Conservation (phyloP, 2,329 filamentous ascomycete species). For the Colletotrichum orbiculare region DNA sequence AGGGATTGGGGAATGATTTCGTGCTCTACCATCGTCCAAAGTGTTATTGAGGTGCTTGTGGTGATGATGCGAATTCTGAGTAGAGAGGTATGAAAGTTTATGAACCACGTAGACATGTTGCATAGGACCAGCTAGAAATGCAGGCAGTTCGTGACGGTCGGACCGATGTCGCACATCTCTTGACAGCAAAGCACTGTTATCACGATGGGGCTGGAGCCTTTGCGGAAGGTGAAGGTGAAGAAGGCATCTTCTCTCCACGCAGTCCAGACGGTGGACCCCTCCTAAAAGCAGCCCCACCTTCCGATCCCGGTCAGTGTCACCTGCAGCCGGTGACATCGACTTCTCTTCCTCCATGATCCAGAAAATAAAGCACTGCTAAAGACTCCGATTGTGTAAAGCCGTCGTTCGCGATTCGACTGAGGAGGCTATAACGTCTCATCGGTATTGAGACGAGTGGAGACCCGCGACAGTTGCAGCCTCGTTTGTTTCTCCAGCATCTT, state of each 20-base stretch:
- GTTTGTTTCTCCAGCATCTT: not conserved
- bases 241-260: not conserved
- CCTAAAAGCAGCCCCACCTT: slow-evolving; percentile 29
- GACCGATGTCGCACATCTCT: no score
- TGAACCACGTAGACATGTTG: no score
- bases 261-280: slow-evolving; percentile 8
- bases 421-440: not conserved
- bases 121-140: no score
- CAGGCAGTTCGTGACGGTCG: no score
- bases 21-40: not conserved
- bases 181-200: no score
- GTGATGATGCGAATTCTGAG: not conserved
- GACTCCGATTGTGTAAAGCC: no score
- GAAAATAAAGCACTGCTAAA: not conserved
- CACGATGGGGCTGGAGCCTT: no score
- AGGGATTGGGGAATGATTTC: slow-evolving; percentile 25
- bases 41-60: not conserved
- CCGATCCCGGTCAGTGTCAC: slow-evolving; percentile 3
- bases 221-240: not conserved
- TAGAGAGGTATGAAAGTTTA: no score
- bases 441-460: not conserved
- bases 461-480: no score
- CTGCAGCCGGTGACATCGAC: slow-evolving; percentile 24
- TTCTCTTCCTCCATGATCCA: slow-evolving; percentile 13
- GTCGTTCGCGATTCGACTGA: no score